A percentile compares a stretch with the other conserved stretches of the same genome.
Evolutionary conservation across 768 basidiomycete species (phyloP).

Genomic region (Pholiota microspora): DNA sequence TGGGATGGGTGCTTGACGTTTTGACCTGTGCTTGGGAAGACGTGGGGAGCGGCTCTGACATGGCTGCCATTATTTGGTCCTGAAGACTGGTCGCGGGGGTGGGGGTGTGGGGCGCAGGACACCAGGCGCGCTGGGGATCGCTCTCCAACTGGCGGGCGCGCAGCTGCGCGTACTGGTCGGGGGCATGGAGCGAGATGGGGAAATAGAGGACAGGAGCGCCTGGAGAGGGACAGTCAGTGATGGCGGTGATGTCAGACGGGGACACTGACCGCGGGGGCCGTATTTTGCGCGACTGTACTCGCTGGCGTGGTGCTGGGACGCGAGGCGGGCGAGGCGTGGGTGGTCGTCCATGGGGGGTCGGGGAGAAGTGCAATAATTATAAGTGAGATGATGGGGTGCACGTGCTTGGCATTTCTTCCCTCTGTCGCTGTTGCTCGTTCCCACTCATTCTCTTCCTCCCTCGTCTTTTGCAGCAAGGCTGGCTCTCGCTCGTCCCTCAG

Average conservation of each 20-base stretch:
- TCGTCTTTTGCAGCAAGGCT: conserved; percentile 21
- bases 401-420: conserved; percentile 13
- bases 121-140: conserved; percentile 24
- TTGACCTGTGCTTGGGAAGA: conserved; percentile 37
- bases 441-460: conserved; percentile 24
- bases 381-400: conserved; percentile 10
- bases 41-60: conserved; percentile 40
- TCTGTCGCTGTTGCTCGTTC: conserved; percentile 14
- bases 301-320: conserved; percentile 73
- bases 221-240: conserved; percentile 21
- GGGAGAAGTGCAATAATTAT: not conserved
- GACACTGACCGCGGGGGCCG: conserved; percentile 38
- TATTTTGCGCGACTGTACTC: conserved; percentile 71
- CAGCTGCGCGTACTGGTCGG: conserved; percentile 54
- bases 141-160: conserved; percentile 47
- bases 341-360: not conserved
- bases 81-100: conserved; percentile 29
- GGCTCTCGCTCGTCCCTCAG: conserved; percentile 20
- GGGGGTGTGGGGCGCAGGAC: conserved; percentile 13
- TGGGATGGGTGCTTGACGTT: conserved; percentile 79
- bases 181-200: conserved; percentile 62
- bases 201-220: conserved; percentile 58
- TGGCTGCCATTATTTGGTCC: conserved; percentile 52
- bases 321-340: conserved; percentile 44
- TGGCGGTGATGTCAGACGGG: not conserved